Evolutionary conservation across 495 filamentous ascomycete genomes (phyloP), one percentile per base, ranked within the genome.

Genomic region (Penicillium tannophilum): DNA sequence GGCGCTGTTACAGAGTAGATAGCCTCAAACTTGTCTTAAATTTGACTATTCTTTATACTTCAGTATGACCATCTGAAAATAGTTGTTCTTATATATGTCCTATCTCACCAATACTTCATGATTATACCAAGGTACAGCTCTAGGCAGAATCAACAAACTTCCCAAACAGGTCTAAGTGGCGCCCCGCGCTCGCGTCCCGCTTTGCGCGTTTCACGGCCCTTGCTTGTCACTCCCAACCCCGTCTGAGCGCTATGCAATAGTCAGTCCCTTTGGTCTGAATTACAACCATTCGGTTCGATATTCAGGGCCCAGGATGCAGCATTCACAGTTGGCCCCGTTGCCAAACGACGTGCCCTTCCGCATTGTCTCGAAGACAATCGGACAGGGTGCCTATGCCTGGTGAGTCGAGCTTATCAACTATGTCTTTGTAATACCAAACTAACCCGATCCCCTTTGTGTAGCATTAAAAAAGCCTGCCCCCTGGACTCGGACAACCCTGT

Each of bases 301-400:
- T 19, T 52, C 52, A 16, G 23, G 23, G 35, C 35, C 51, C 60
- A 76, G 70, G 56, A 82, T 84, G 73, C 75, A 81, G 44, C 89
- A 96, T 82, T 94, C 90, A 56, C 94, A 98, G 76, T 76, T 91
- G 50, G 91, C 92, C 63, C 92, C 92, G 58, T 82, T 97, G 45
- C 94, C 94, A 39, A 82, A 67, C 59, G 84, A 96, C 63, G 80
- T 98, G 43, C 95, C 95, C 28, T 98, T 98, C 74, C 86, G 94
- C 55, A 88, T 98, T 70, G 84, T 98, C 64, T 97, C 92, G 31
- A 92, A 93, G 67, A 98, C 95, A 39, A 97, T 98, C 63, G 94
- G 94, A 44, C 86, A 90, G 72, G 94, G 94, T 60, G 94, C 94
- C 55, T 98, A 98, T 84, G 94, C 94, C 65, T 97, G 90, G 94